Percentiles rank a stretch among this genome's conserved stretches.
These are phyloP conservation scores for Cutaneotrichosporon daszewskae DNA, from an alignment of 1,284 basidiomycete genomes.

Conservation along the genomic window DNA sequence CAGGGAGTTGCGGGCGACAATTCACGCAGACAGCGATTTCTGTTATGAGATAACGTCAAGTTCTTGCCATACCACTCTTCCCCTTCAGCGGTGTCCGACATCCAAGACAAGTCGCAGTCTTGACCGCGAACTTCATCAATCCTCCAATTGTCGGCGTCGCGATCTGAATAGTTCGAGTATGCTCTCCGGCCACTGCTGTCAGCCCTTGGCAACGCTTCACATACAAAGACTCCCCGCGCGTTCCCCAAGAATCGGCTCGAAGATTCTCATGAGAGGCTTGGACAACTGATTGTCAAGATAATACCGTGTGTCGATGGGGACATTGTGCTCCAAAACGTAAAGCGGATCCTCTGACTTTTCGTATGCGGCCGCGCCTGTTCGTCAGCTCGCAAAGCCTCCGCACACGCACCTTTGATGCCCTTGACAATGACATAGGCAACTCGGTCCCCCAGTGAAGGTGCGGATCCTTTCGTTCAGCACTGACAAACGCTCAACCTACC, in stretches of 20 bases:
- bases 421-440: conserved; percentile 97
- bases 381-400: neutral
- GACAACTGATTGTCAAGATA: conserved; percentile 95
- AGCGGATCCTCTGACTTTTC: conserved; percentile 96
- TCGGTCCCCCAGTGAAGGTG: conserved; percentile 86
- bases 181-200: conserved; percentile 59
- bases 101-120: conserved; percentile 84
- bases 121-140: conserved; percentile 94
- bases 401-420: conserved; percentile 69
- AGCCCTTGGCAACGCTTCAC: conserved; percentile 34
- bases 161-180: conserved; percentile 86
- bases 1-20: conserved; percentile 73
- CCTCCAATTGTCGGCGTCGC: conserved; percentile 91
- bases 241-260: conserved; percentile 92
- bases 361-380: conserved; percentile 86
- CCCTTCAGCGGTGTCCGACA: conserved; percentile 79
- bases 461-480: conserved; percentile 58
- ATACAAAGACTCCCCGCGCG: conserved; percentile 74
- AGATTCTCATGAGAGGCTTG: conserved; percentile 91
- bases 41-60: conserved; percentile 38
- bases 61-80: conserved; percentile 57
- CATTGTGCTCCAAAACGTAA: conserved; percentile 90
- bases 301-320: conserved; percentile 93
- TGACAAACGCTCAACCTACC: conserved; percentile 49
- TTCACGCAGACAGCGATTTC: conserved; percentile 90